Conservation (phyloP, 805 yeast genomes). For the Clavispora vitiphila region DNA sequence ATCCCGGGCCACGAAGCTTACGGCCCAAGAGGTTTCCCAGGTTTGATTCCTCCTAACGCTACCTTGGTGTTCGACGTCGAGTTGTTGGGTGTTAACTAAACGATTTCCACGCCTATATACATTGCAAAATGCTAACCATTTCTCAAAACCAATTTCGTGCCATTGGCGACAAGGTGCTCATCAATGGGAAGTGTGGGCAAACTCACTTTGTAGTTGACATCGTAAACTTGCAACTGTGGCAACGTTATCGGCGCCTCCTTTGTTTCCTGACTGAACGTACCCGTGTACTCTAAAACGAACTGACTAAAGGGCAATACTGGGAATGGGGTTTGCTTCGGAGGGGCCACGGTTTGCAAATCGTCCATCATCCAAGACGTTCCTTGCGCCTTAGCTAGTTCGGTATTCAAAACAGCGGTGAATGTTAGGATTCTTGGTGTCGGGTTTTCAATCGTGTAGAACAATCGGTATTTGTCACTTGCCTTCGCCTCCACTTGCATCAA, state of each 20-base stretch:
- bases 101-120: too few relatives aligned
- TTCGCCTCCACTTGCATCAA: slow-evolving; percentile 34
- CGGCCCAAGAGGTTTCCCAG: slow-evolving; percentile 94
- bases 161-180: slow-evolving; percentile 5
- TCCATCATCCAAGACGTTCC: slow-evolving; percentile 13
- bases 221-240: slow-evolving; percentile 64
- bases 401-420: slow-evolving; percentile 39
- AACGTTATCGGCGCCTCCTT: slow-evolving; percentile 24
- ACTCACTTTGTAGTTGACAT: slow-evolving; percentile 60
- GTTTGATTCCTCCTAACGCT: slow-evolving; percentile 94
- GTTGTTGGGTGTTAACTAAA: slow-evolving; percentile 52
- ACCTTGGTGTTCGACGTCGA: slow-evolving; percentile 86
- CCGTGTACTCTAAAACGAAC: slow-evolving; percentile 34
- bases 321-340: slow-evolving; percentile 30
- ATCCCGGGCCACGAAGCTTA: slow-evolving; percentile 93
- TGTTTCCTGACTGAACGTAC: slow-evolving; percentile 7
- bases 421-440: slow-evolving; percentile 68
- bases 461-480: slow-evolving; percentile 15
- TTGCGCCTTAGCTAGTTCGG: slow-evolving; percentile 7
- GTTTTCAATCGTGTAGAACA: slow-evolving; percentile 60
- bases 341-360: slow-evolving; percentile 14
- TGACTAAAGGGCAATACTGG: slow-evolving; percentile 62
- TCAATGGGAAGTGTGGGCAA: slow-evolving; percentile 39
- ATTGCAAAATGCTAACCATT: too few relatives aligned
- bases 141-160: neutral